Base-by-base conservation (phyloP, 495 filamentous ascomycete species). In the Bryoglossum gracile region DNA sequence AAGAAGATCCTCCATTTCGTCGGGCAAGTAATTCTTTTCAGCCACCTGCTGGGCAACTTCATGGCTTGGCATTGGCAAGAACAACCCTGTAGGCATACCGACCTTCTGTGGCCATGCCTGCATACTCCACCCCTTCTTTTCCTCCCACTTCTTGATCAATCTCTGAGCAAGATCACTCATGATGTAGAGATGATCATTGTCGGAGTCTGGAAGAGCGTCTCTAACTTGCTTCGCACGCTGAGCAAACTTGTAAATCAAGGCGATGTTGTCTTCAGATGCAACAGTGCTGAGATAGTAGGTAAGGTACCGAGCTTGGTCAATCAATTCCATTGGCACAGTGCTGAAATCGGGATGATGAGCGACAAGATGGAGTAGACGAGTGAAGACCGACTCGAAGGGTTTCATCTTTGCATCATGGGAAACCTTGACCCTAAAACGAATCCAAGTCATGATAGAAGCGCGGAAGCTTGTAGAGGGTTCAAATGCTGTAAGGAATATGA, bases 331-430 rank as follows among this genome's bases (percentile, higher is more conserved):
- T 4, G 80, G 62, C 32, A 80, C 73, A 0, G 73, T 70, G 19
- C 75, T 72, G 62, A 91, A 99, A 63, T 99, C 94, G 1, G 90
- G 92, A 65, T 99, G 92, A 61, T 97, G 92, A 11, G 91, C 89
- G 14, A 97, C 78, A 19, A 96, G 69, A 32, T 86, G 92, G 33
- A 97, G 65, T 11, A 97, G 73, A 17, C 92, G 83, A 13, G 86
- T 76, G 62, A 99, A 86, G n/a, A 85, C 72, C 13, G 81, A 72
- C 64, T 97, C 94, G 73, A 97, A 83, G 6, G 83, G 72, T 28
- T 71, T 80, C 22, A 80, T 73, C 46, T 76, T 77, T 26, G 66
- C 62, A 11, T 69, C 60, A 21, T 72, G 64, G 46, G 71, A 76
- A 50, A 74, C 66, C 17, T 70, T 67, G 14, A 82, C 78, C 4